Evolutionary conservation across 1,284 basidiomycete species (phyloP), one percentile per base, ranked within the genome.

Genomic region (Tylopilus sp.): DNA sequence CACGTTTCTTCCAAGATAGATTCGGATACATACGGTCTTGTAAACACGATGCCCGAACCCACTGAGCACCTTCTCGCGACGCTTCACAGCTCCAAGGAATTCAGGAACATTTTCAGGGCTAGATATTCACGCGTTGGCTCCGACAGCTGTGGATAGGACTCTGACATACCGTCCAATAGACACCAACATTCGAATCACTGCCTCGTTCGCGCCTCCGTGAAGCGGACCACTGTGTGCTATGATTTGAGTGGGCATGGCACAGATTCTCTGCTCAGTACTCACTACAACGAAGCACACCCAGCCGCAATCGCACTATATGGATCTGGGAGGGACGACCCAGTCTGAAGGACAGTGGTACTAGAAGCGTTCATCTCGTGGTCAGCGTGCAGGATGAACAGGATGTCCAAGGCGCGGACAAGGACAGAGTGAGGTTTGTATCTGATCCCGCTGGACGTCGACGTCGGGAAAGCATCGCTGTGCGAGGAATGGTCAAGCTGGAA

Each of bases 311-410:
- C 91, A 45, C 84, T 88, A 65, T 88, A 94, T 0, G 92, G 91
- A 59, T 93, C 90, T 3, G 91, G 90, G 23, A 94, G 74, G 6
- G 90, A 90, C 53, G 86, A 89, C n/a, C 81, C 89, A 0, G 88
- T 89, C 61, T 92, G 91, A 44, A 92, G 71, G 16, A 90, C 86
- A 0, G 90, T 90, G 2, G 90, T 91, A 39, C 86, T 82, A 3
- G 82, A 86, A 15, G 88, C 89, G 56, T 94, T 94, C 57, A 93
- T 70, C 61, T 93, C 90, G 61, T 92, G 90, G 63, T 94, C 92
- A 0, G 91, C 91, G 60, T 94, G 91, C 16, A 93, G 72, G 49
- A 94, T 74, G 74, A 94, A 94, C 21, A 94, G 71, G 15, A 85
- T 79, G 61, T 94, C 92, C 42, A 94, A 74, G 2, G 92, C 92